Evolutionary conservation across 352 stramenopile species (phyloP), one percentile per base, ranked within the genome.

Genomic region (Chrysophaeum taylorii): DNA sequence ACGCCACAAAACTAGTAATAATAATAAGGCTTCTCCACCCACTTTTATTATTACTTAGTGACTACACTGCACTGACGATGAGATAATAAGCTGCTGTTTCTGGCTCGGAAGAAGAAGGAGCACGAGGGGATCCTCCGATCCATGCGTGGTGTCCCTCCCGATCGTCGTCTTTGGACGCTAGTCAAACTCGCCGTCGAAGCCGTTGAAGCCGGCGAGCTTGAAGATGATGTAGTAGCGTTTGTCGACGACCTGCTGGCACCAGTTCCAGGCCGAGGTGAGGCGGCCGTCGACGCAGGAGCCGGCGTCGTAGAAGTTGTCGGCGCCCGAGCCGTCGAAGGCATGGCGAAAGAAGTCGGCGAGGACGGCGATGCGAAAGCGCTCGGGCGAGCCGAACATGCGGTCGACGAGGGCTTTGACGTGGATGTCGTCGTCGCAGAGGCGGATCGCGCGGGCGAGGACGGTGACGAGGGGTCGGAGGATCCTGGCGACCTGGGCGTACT

Each of bases 261-360:
- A 98, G 80, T 98, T 97, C 92, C 93, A 98, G 4, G 93, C 92
- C 45, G 87, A 96, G 38, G 92, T 98, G 62, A 98, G 86, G 5
- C 92, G 82, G 15, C 93, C 93, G 77, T 98, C 93, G 70, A 98
- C 96, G 74, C 93, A 98, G 60, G 85, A 95, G 5, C 91, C 91
- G 14, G 92, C 91, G 61, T 97, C 92, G 64, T 96, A 96, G 70
- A 95, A 96, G 73, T 96, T 96, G 77, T 96, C 89, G 37, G 86
- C 90, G 36, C 91, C 90, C 67, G 87, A 95, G 39, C 92, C 92
- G 74, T 97, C 92, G 76, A 98, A 98, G 9, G 92, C 93, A 52
- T 93, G 91, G 48, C 87, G 82, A 81, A 97, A 98, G 71, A 98
- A 98, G 73, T 97, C 92, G 15, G 91, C 82, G 31, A 98, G 80